Conservation (phyloP, 495 filamentous ascomycete species). For the Tuber brumale region DNA sequence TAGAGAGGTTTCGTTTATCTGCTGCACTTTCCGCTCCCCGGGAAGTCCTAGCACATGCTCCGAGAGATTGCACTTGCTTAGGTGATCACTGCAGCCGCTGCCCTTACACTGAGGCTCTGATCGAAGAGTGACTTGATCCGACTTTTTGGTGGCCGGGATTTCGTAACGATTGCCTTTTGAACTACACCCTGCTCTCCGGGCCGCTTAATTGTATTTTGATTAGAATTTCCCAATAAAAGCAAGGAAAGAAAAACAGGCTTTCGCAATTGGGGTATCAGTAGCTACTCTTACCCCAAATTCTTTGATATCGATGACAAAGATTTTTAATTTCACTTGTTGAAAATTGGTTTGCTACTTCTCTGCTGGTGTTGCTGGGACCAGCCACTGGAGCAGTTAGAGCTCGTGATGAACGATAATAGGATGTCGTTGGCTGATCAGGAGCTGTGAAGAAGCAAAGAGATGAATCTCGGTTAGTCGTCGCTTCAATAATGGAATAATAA, state of each 20-base stretch:
- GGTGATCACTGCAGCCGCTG: background rate
- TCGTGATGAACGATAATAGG: background rate
- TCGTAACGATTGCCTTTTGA: background rate
- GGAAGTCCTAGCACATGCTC: constrained; percentile 34
- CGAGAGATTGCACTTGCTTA: background rate
- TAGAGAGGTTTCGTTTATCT: constrained; percentile 25
- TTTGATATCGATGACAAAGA: background rate
- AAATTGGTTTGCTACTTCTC: background rate
- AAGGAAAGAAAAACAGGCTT: background rate
- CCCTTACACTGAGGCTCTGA: background rate
- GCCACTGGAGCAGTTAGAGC: background rate
- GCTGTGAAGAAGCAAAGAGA: background rate
- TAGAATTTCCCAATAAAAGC: background rate
- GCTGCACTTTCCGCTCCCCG: constrained; percentile 25
- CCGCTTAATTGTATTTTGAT: background rate
- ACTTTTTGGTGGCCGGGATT: background rate
- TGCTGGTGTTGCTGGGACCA: background rate
- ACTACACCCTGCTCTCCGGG: background rate
- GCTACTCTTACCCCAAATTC: background rate
- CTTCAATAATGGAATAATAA: background rate
- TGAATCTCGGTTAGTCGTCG: background rate
- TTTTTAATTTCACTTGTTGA: background rate
- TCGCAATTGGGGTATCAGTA: background rate
- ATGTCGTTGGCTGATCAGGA: background rate
- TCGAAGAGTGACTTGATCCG: background rate